Conservation (phyloP, 148 eudicot genomes). For the Rhododendron molle region DNA sequence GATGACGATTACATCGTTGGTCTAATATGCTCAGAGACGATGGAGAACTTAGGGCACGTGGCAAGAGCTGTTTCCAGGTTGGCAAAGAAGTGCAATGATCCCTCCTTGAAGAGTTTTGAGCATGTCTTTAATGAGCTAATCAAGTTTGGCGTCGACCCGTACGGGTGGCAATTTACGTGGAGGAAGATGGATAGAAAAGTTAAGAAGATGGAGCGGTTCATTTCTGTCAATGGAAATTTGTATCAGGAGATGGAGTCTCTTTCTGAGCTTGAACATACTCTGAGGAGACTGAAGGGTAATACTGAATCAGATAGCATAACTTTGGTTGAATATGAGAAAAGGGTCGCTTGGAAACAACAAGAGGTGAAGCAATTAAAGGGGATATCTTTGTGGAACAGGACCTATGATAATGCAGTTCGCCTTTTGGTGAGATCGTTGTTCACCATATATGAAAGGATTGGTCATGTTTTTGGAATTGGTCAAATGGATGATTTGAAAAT, state of each 20-base stretch:
- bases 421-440: conserved; percentile 50
- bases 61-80: conserved; percentile 49
- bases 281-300: conserved; percentile 41
- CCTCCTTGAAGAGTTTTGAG: conserved; percentile 47
- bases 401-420: conserved; percentile 46
- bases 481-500: conserved; percentile 22
- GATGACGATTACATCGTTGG: conserved; percentile 44
- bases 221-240: conserved; percentile 39
- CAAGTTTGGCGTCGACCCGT: conserved; percentile 34
- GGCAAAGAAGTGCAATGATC: conserved; percentile 51
- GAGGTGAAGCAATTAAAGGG: conserved; percentile 57
- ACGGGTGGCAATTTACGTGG: conserved; percentile 43
- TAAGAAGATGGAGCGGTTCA: conserved; percentile 56
- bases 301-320: conserved; percentile 30
- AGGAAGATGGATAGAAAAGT: conserved; percentile 58
- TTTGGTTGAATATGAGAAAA: conserved; percentile 44
- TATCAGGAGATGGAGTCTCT: conserved; percentile 59
- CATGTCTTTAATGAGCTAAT: conserved; percentile 35
- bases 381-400: conserved; percentile 54
- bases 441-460: conserved; percentile 41
- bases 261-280: conserved; percentile 46
- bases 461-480: conserved; percentile 50
- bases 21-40: conserved; percentile 45
- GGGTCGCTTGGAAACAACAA: conserved; percentile 50
- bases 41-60: conserved; percentile 38